Conservation (phyloP, 768 basidiomycete genomes). For the Termitomyces sp. region DNA sequence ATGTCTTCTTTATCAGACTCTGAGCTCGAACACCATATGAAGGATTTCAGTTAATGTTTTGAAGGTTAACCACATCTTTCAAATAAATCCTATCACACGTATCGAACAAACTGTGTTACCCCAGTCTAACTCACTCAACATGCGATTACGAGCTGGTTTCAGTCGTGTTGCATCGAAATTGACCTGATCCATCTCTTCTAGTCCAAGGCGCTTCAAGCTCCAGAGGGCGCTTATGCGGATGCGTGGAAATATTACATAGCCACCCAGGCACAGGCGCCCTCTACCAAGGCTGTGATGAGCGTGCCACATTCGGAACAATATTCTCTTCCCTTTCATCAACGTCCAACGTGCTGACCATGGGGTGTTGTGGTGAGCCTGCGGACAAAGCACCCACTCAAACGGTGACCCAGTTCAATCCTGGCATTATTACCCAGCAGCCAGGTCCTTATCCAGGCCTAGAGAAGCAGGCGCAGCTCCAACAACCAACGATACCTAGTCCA, state of each 20-base stretch:
- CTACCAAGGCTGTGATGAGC: slow-evolving; percentile 6
- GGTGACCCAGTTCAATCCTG: slow-evolving; percentile 17
- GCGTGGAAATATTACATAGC: slow-evolving; percentile 18
- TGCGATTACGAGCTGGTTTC: neutral
- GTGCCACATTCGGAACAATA: neutral
- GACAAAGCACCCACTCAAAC: slow-evolving; percentile 28
- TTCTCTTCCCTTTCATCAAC: slow-evolving; percentile 2
- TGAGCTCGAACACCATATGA: neutral
- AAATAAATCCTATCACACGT: neutral
- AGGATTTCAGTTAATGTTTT: neutral
- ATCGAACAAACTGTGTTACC: neutral
- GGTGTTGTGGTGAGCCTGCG: slow-evolving; percentile 57
- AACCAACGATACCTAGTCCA: slow-evolving; percentile 31
- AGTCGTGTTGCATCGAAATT: neutral
- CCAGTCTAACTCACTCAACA: neutral
- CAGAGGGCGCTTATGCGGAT: neutral
- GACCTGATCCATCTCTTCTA: neutral
- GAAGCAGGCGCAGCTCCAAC: slow-evolving; percentile 41
- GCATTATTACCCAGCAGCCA: slow-evolving; percentile 51
- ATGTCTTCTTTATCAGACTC: neutral
- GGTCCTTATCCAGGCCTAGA: slow-evolving; percentile 30
- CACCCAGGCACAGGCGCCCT: slow-evolving; percentile 21
- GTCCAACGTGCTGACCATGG: slow-evolving; percentile 34
- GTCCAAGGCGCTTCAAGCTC: neutral
- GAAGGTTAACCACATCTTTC: neutral